Evolutionary conservation across 2,329 filamentous ascomycete genomes (phyloP).

Genomic region (Lecanicillium sp.): DNA sequence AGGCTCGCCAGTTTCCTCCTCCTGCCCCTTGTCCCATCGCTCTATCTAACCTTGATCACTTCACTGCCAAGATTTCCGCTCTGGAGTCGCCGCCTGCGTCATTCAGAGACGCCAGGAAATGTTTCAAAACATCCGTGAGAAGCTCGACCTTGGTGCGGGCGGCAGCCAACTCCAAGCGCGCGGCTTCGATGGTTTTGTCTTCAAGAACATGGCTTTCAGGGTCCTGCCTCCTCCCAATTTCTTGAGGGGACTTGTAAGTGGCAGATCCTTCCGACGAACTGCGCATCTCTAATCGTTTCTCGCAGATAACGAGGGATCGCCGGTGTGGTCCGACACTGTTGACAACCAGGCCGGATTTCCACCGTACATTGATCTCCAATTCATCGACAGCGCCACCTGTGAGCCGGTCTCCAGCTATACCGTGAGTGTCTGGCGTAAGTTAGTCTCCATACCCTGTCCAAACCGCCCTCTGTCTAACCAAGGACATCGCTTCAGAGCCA

Average conservation of each 20-base stretch:
- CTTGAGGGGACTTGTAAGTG: slow-evolving; percentile 43
- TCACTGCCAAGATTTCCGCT: slow-evolving; percentile 34
- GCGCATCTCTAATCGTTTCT: background rate
- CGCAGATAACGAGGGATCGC: slow-evolving; percentile 23
- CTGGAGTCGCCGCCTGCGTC: slow-evolving; percentile 35
- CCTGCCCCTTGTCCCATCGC: no score
- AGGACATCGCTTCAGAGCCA: slow-evolving; percentile 7
- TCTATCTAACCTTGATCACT: slow-evolving; percentile 35
- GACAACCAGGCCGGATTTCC: slow-evolving; percentile 36
- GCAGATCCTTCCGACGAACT: background rate
- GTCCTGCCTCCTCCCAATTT: slow-evolving; percentile 38
- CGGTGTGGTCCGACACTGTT: slow-evolving; percentile 36
- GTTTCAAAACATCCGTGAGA: slow-evolving; percentile 33
- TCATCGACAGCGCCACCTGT: slow-evolving; percentile 41
- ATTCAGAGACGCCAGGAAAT: slow-evolving; percentile 33
- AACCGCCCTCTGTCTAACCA: background rate
- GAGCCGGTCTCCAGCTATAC: slow-evolving; percentile 33
- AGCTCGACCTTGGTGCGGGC: slow-evolving; percentile 22
- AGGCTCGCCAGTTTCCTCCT: slow-evolving; percentile 37
- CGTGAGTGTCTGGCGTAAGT: slow-evolving; percentile 36
- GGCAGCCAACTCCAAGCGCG: background rate
- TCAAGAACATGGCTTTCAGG: no score
- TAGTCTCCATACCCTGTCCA: background rate
- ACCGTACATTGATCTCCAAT: slow-evolving; percentile 37
- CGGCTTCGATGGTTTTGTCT: slow-evolving; percentile 22